Base-by-base conservation (phyloP, 2,329 filamentous ascomycete species). In the Aspergillus felis region DNA sequence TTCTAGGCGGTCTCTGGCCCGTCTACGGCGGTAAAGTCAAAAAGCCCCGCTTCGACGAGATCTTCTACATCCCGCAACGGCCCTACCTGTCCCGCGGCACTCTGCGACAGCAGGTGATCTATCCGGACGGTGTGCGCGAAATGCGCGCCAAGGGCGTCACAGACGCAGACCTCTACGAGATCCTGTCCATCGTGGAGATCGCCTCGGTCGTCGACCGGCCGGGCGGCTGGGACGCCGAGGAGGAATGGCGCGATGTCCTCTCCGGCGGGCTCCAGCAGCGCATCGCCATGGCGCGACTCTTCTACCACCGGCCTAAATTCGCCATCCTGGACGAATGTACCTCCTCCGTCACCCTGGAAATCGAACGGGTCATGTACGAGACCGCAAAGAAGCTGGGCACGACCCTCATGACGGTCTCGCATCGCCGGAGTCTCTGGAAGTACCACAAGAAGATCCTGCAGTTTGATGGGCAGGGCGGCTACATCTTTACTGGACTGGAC, bases 321-420 rank as follows among this genome's bases (percentile, higher is more conserved):
- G 94, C 94, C 10, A 99, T 99, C 64, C 81, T 99, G 41, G 94
- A 99, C 72, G 94, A 99, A 78, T 99, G 94, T 76, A 99, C 94
- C 6, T 92, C 88, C 56, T 91, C 87, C 53, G 91, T 99, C n/a
- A 97, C 95, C 17, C 82, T 97, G 28, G 93, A 97, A 66, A 92
- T 92, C 59, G 94, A 99, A 71, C 89, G 91, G 71, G 84, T 91
- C 71, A 97, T 99, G 92, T 99, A 99, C 74, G 93, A 97, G 66
- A 92, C 91, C 55, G 94, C 94, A 52, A 97, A 99, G 81, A 82
- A 84, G 20, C 78, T 97, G 20, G 92, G 91, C 3, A 94, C 97
- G 67, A 97, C 94, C 0, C 82, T 99, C 61, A 97, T 99, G 91
- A 99, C 94, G 0, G 94, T 99, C 25, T 92, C 87, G 63, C 94